These are phyloP conservation scores for Stephania yunnanensis DNA, from an alignment of 164 flowering plant genomes.

Conservation along the genomic window DNA sequence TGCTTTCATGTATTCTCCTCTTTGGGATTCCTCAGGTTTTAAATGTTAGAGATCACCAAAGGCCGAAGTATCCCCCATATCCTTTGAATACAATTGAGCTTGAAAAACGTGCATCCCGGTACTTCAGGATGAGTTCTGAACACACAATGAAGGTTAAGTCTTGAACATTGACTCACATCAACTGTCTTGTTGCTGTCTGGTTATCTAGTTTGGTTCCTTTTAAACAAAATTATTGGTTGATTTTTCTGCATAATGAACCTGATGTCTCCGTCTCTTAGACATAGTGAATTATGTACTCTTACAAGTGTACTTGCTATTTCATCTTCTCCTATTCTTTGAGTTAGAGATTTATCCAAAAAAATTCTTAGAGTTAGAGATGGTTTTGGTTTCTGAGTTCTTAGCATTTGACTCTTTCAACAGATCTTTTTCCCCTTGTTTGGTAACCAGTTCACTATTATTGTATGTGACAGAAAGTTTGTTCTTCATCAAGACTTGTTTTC, in stretches of 20 bases:
- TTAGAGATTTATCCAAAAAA: too few species aligned
- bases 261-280: neutral
- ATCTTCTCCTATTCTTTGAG: neutral
- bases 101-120: slow-evolving; percentile 94
- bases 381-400: neutral
- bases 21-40: slow-evolving; percentile 43
- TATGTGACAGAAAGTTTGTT: neutral
- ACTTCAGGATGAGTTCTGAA: slow-evolving; percentile 90
- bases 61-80: slow-evolving; percentile 74
- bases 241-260: neutral
- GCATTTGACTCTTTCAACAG: neutral
- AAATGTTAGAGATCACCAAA: slow-evolving; percentile 73
- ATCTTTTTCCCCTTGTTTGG: neutral
- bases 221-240: neutral
- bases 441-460: neutral
- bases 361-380: neutral
- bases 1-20: neutral
- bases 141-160: slow-evolving; percentile 86
- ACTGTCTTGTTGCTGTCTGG: neutral
- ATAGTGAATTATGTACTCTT: neutral
- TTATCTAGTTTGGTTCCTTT: neutral
- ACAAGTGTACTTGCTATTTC: neutral
- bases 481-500: neutral
- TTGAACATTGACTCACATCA: slow-evolving; percentile 1
- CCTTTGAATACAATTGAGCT: slow-evolving; percentile 95